Conservation (phyloP, 2,329 filamentous ascomycete genomes). For the Trichoderma pleuroti region DNA sequence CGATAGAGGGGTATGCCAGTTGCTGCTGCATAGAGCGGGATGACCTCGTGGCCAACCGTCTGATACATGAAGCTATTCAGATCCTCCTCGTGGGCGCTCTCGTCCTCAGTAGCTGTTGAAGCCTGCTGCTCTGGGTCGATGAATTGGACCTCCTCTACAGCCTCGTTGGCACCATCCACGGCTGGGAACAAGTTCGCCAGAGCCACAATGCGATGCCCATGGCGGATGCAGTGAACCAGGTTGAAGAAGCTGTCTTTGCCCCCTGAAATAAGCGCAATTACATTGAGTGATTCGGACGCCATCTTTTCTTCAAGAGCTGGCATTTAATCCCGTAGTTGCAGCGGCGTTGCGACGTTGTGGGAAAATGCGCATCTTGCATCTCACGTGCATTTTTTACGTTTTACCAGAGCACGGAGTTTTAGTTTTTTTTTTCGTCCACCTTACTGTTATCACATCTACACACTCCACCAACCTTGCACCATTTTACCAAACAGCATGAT, state of each 20-base stretch:
- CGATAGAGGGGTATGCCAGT: slow-evolving; percentile 82
- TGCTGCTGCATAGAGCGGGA: slow-evolving; percentile 78
- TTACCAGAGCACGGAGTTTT: neutral
- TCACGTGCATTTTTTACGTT: slow-evolving; percentile 19
- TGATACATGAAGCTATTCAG: slow-evolving; percentile 99
- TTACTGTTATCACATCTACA: neutral
- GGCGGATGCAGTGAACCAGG: slow-evolving; percentile 80
- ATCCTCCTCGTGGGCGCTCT: slow-evolving; percentile 41
- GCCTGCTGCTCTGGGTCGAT: slow-evolving; percentile 23
- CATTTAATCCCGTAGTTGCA: neutral
- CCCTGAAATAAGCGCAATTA: slow-evolving; percentile 90
- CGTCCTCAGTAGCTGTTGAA: neutral
- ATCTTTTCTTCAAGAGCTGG: slow-evolving; percentile 29
- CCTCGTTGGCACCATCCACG: neutral
- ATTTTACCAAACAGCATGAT: neutral
- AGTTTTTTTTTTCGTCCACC: neutral
- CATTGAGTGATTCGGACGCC: slow-evolving; percentile 56
- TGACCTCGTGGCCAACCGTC: slow-evolving; percentile 84
- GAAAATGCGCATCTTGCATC: slow-evolving; percentile 1
- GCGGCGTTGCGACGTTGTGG: neutral
- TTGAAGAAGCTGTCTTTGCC: slow-evolving; percentile 97
- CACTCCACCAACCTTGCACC: neutral
- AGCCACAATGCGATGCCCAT: slow-evolving; percentile 82
- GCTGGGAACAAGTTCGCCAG: slow-evolving; percentile 79
- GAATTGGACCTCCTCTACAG: slow-evolving; percentile 15